Percentiles rank a stretch among this genome's conserved stretches.
phyloP scores from a whole-genome alignment of 495 filamentous ascomycete species.

The Beverwykella pulmonaria region DNA sequence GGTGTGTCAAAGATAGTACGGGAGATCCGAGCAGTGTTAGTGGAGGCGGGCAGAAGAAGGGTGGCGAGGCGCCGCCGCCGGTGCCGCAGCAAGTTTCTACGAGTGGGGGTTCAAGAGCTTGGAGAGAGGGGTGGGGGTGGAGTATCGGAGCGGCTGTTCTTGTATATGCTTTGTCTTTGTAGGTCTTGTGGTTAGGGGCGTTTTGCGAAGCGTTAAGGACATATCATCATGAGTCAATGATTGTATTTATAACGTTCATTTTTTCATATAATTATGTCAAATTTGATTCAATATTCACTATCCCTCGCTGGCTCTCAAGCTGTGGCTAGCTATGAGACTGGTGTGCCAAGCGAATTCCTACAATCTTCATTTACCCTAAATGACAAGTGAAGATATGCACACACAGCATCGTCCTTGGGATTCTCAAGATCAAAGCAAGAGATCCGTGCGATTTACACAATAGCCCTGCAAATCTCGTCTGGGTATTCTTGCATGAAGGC shows the following conservation, averaged over 20 bases:
- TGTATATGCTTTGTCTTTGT: background rate
- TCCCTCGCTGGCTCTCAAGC: too few species aligned
- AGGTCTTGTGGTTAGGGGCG: background rate
- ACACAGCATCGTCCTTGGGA: too few species aligned
- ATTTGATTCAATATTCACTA: too few species aligned
- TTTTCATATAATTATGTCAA: too few species aligned
- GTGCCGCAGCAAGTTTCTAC: background rate
- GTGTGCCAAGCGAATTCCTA: too few species aligned
- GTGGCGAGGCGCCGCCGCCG: constrained; percentile 12
- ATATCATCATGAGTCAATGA: background rate
- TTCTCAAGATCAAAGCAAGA: too few species aligned
- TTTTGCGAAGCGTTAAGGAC: background rate
- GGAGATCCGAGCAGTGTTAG: constrained; percentile 16
- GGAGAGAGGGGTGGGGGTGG: background rate
- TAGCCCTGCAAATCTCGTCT: background rate
- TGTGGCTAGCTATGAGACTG: too few species aligned
- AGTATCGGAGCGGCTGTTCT: background rate
- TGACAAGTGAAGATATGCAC: too few species aligned
- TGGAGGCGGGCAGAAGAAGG: constrained; percentile 22
- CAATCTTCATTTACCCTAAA: too few species aligned
- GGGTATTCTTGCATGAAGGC: background rate
- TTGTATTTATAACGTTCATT: background rate
- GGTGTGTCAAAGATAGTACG: constrained; percentile 30
- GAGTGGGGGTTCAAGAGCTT: background rate
- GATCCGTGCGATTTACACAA: too few species aligned